Evolutionary conservation across 177 flowering plant species (phyloP).

Genomic region (Vitis hybrid): DNA sequence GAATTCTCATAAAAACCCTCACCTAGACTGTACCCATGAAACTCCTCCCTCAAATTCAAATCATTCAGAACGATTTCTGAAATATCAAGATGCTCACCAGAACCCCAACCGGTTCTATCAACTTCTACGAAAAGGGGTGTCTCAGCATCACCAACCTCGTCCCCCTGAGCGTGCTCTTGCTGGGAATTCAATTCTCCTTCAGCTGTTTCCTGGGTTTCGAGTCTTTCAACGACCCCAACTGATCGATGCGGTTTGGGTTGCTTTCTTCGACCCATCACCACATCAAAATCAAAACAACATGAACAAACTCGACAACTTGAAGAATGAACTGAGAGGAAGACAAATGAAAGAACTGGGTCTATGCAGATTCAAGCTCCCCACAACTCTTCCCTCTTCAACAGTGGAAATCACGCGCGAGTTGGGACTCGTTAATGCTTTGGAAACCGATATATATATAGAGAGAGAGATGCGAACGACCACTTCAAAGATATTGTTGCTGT

Average conservation of each 20-base stretch:
- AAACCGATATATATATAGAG: no score
- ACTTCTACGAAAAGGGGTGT: constrained; percentile 50
- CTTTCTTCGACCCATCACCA: constrained; percentile 72
- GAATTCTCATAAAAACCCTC: constrained; percentile 30
- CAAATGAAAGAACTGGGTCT: no score
- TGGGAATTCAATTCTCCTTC: not conserved
- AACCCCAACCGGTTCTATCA: constrained; percentile 37
- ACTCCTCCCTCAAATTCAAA: constrained; percentile 37
- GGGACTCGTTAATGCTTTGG: no score
- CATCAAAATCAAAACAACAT: not conserved
- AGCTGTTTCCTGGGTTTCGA: not conserved
- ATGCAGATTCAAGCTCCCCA: no score
- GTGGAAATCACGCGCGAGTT: no score
- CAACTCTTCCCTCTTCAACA: no score
- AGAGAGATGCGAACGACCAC: no score
- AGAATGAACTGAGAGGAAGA: not conserved
- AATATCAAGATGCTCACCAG: constrained; percentile 59
- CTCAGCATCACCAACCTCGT: constrained; percentile 13
- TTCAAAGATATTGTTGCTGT: no score
- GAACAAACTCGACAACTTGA: not conserved
- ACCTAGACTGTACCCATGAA: constrained; percentile 22
- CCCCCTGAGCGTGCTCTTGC: constrained; percentile 1
- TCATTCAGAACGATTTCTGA: constrained; percentile 65
- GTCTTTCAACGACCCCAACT: constrained; percentile 31
- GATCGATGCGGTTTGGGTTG: constrained; percentile 62